Evolutionary conservation across 1,139 yeast genomes (phyloP).

Genomic region (Debaryomycetaceae sp.): DNA sequence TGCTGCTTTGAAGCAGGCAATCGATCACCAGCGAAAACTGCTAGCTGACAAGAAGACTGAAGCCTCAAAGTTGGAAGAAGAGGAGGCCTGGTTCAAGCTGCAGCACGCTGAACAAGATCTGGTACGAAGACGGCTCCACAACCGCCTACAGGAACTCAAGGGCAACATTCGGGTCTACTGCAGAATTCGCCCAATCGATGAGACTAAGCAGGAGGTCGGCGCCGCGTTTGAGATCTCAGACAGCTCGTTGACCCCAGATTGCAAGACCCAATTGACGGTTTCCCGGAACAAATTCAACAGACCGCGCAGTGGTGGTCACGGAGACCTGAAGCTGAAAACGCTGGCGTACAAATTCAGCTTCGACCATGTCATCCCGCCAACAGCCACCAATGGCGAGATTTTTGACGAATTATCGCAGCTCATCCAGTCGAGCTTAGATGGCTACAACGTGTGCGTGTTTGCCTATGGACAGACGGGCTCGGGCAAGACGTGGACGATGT

Average conservation of each 20-base stretch:
- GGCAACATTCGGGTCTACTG: constrained; percentile 94
- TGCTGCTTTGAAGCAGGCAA: no score
- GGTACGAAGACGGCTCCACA: constrained; percentile 63
- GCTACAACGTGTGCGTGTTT: constrained; percentile 87
- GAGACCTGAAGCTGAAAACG: constrained; percentile 4
- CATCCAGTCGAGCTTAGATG: constrained; percentile 87
- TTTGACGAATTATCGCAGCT: constrained; percentile 85
- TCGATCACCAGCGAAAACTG: no score
- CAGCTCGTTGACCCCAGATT: constrained; percentile 15
- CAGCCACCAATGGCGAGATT: constrained; percentile 52
- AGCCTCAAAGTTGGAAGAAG: constrained; percentile 8
- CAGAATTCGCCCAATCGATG: constrained; percentile 62
- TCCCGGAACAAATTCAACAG: constrained; percentile 4
- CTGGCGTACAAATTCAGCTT: constrained; percentile 53
- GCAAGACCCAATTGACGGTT: constrained; percentile 6
- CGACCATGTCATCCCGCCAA: constrained; percentile 70
- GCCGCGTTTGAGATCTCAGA: constrained; percentile 45
- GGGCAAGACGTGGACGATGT: constrained; percentile 93
- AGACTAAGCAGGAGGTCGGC: constrained; percentile 14
- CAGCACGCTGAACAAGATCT: constrained; percentile 20
- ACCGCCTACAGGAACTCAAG: constrained; percentile 75
- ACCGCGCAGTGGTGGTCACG: constrained; percentile 13
- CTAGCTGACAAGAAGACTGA: constrained; percentile 5
- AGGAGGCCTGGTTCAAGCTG: constrained; percentile 20
- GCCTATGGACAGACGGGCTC: constrained; percentile 99